Conservation (phyloP, 2,329 filamentous ascomycete genomes). For the Magnaporthales sp. region DNA sequence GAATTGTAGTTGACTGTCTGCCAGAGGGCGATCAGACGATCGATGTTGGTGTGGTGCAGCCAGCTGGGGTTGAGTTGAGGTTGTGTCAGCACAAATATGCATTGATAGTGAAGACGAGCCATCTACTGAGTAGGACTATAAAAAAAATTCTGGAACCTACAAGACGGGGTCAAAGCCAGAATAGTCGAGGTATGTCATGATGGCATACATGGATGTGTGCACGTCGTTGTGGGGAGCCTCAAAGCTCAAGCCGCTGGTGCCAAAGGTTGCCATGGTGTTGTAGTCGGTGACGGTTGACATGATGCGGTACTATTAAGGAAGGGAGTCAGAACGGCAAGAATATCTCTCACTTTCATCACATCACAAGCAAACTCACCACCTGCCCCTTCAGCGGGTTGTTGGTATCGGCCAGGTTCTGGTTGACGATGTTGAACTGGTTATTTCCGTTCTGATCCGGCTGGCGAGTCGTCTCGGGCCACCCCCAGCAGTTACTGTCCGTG, state of each 20-base stretch:
- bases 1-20: slow-evolving; percentile 22
- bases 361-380: background rate
- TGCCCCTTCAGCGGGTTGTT: slow-evolving; percentile 2
- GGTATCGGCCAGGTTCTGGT: background rate
- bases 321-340: background rate
- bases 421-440: background rate
- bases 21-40: slow-evolving; percentile 43
- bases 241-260: slow-evolving; percentile 24
- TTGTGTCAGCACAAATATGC: too few relatives aligned
- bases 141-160: background rate
- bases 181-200: slow-evolving; percentile 19
- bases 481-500: slow-evolving; percentile 6
- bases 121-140: background rate
- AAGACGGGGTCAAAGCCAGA: slow-evolving; percentile 33
- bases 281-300: slow-evolving; percentile 24
- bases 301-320: slow-evolving; percentile 23
- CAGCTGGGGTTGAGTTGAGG: slow-evolving; percentile 12
- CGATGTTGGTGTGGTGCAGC: slow-evolving; percentile 44
- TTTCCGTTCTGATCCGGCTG: background rate
- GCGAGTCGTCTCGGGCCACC: slow-evolving; percentile 2
- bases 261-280: slow-evolving; percentile 27
- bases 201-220: slow-evolving; percentile 20
- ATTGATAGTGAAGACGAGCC: too few relatives aligned
- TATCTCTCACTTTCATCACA: background rate
- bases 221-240: slow-evolving; percentile 29